Evolutionary conservation across 768 basidiomycete species (phyloP).

Genomic region (Gymnopilus junonius): DNA sequence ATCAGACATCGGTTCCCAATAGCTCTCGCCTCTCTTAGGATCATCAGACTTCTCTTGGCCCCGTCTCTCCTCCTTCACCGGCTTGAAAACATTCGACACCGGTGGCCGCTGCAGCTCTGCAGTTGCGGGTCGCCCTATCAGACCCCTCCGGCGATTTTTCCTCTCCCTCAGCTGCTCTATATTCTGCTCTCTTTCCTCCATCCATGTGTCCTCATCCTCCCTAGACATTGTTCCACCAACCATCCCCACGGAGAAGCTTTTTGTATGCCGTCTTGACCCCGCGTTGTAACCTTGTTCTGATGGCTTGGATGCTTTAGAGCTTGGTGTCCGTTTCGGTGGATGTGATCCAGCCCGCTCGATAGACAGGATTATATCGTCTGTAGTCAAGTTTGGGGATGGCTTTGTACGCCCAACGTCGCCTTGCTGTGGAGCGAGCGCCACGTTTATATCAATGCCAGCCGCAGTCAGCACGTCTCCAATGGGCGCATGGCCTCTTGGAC

Average conservation of each 20-base stretch:
- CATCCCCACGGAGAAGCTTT: conserved; percentile 1
- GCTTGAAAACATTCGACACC: not conserved
- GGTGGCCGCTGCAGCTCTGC: not conserved
- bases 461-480: conserved; percentile 63
- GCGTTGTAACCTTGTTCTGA: not conserved
- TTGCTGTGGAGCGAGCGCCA: not conserved
- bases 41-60: not conserved
- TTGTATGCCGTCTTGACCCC: not conserved
- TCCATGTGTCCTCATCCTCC: conserved; percentile 35
- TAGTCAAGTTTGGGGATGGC: not conserved
- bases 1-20: not conserved
- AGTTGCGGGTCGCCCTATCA: conserved; percentile 3
- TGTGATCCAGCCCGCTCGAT: not conserved
- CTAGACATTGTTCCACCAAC: conserved; percentile 19
- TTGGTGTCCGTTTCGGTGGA: not conserved
- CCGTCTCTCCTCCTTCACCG: conserved; percentile 4
- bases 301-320: conserved; percentile 1
- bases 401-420: not conserved
- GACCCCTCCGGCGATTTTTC: conserved; percentile 31
- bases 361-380: not conserved
- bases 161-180: conserved; percentile 32
- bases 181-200: conserved; percentile 33
- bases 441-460: conserved; percentile 15
- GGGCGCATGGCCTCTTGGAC: conserved; percentile 72
- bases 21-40: not conserved